Evolutionary conservation across 306 rosid species (phyloP), one percentile per base, ranked within the genome.

Genomic region (Pterocarpus santalinus): DNA sequence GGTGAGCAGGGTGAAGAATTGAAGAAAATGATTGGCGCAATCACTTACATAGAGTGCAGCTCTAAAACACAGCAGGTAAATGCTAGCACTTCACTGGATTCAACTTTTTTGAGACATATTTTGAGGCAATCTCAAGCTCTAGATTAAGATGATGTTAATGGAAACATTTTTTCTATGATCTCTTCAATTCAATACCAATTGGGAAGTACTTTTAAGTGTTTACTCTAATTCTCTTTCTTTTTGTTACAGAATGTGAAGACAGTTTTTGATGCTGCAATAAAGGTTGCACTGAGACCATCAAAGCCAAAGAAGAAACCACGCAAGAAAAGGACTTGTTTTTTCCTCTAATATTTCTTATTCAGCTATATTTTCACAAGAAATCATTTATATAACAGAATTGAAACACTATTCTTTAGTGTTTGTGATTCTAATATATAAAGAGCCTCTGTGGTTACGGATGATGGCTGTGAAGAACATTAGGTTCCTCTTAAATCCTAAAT

Each of bases 41-140:
- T 89, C 41, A 83, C 86, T 22, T 94, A 92, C 67, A 84, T 91
- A 69, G 98, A 94, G 72, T 94, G 98, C 86, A 94, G 98, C 88
- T 92, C 98, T 41, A 94, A 94, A 87, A 92, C 97, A 65, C 98
- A 94, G 66, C 97, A 91, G 93, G 98, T 91, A 76, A 82, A 69
- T 32, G 14, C 4, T 53, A 64, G 11, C 55, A 73, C 30, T 61
- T 68, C 39, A 49, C 51, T 70, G 62, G 17, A 61, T 28, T 83
- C 8, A 55, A 65, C 14, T 32, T 36, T 28, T 69, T 3, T 58
- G 4, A 61, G 36, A 39, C 66, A 47, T 60, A 46, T 22, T 58
- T 76, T 75, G 61, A n/a, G 32, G 77, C 61, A 61, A 67, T 14
- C 1, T n/a, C 65, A 62, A 47, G 46, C 17, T 80, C 22, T 62